Evolutionary conservation across 2,329 filamentous ascomycete genomes (phyloP).

Genomic region (Ophiostoma pallidulum): DNA sequence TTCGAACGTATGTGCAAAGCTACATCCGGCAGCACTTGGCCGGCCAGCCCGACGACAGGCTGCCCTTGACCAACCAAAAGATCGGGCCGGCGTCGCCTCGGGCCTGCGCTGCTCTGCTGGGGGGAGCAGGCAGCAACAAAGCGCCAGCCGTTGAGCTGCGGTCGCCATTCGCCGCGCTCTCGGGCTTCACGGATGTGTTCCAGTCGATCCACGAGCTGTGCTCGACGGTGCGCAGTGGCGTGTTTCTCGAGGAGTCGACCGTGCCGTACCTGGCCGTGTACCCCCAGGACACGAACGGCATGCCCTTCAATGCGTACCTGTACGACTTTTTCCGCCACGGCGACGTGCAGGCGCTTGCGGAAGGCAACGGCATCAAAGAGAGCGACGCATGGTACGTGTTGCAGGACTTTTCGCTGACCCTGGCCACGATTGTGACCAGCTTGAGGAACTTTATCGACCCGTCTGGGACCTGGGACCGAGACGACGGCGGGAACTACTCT

Average conservation of each 20-base stretch:
- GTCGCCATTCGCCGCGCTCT: conserved; percentile 63
- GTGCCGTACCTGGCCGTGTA: conserved; percentile 59
- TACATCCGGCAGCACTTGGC: conserved; percentile 56
- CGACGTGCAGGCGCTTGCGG: conserved; percentile 47
- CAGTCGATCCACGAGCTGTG: conserved; percentile 58
- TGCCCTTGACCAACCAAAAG: conserved; percentile 50
- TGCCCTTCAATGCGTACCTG: conserved; percentile 56
- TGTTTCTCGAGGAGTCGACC: conserved; percentile 66
- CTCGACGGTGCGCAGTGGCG: conserved; percentile 50
- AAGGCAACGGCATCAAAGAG: conserved; percentile 55
- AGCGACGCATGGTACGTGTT: conserved; percentile 65
- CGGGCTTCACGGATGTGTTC: conserved; percentile 57
- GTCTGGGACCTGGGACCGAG: conserved; percentile 28
- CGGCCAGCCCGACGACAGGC: conserved; percentile 36
- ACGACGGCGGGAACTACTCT: conserved; percentile 32
- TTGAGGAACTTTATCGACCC: conserved; percentile 48
- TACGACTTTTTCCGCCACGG: conserved; percentile 73
- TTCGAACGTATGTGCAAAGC: conserved; percentile 58
- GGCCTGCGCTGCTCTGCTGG: too few species aligned
- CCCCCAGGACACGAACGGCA: conserved; percentile 39
- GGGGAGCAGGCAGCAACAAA: too few species aligned
- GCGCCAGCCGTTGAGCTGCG: conserved; percentile 32
- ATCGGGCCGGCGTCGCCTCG: conserved; percentile 21
- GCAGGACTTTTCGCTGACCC: conserved; percentile 47
- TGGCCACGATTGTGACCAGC: conserved; percentile 63